Evolutionary conservation across 306 rosid species (phyloP).

Genomic region (Ormosia semicastrata): DNA sequence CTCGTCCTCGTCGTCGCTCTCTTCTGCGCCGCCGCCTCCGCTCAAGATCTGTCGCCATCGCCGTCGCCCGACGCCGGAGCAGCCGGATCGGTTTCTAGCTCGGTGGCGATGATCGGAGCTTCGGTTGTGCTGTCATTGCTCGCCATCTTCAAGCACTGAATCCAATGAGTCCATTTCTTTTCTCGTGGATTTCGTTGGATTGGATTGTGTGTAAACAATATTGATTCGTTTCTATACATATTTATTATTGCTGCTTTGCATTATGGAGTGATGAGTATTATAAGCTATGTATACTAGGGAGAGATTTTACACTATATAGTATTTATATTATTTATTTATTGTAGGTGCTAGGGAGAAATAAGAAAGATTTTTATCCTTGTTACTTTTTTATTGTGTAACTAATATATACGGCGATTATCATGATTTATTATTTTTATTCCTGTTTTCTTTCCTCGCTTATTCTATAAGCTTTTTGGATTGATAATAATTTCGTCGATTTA

Average conservation of each 20-base stretch:
- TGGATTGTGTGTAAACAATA: neutral
- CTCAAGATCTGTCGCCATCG: slow-evolving; percentile 39
- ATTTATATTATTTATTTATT: slow-evolving; percentile 1
- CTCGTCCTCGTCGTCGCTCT: slow-evolving; percentile 6
- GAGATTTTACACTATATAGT: neutral
- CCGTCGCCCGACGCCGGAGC: slow-evolving; percentile 39
- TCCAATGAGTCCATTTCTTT: neutral
- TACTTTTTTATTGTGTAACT: neutral
- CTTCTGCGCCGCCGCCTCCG: slow-evolving; percentile 24
- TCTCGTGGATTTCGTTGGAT: too few species aligned
- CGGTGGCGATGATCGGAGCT: slow-evolving; percentile 31
- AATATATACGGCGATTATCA: neutral
- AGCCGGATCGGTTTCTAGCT: slow-evolving; percentile 15
- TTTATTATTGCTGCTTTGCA: neutral
- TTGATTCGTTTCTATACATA: neutral
- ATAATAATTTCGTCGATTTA: too few species aligned
- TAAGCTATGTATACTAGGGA: neutral
- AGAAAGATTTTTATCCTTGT: neutral
- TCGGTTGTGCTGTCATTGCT: slow-evolving; percentile 29
- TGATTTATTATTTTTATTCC: neutral
- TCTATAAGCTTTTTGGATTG: too few species aligned
- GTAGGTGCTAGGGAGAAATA: slow-evolving; percentile 25
- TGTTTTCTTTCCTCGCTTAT: too few species aligned
- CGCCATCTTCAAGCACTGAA: slow-evolving; percentile 32
- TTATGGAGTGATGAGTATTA: neutral